A percentile compares a stretch with the other conserved stretches of the same genome.
These are phyloP conservation scores for Hypoxylon sp. DNA, from an alignment of 2,329 filamentous ascomycete species.

Conservation along the genomic window DNA sequence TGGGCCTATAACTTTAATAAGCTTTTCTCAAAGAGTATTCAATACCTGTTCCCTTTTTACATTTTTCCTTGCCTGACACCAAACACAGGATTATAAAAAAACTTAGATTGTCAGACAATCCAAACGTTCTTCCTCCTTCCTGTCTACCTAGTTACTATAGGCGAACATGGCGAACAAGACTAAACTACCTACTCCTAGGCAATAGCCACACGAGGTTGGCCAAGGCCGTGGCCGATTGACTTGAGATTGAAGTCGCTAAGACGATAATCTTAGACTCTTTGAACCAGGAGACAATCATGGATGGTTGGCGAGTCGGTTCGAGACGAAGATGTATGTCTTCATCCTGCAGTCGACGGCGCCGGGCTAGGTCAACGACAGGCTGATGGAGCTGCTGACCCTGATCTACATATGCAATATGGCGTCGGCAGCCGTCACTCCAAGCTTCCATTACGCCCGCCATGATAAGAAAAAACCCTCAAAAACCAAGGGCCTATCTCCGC, in stretches of 20 bases:
- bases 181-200: conserved; percentile 56
- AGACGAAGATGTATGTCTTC: conserved; percentile 90
- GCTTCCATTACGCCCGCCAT: conserved; percentile 95
- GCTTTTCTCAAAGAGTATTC: conserved; percentile 30
- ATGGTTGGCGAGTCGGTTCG: conserved; percentile 96
- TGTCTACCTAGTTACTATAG: conserved; percentile 35
- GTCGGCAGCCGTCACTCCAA: conserved; percentile 88
- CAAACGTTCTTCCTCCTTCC: conserved; percentile 20
- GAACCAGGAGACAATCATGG: conserved; percentile 87
- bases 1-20: conserved; percentile 14
- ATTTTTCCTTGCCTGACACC: conserved; percentile 34
- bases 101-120: conserved; percentile 28
- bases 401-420: conserved; percentile 86
- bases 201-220: conserved; percentile 56
- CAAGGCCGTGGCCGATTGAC: conserved; percentile 56
- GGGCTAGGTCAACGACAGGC: conserved; percentile 95
- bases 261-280: conserved; percentile 86
- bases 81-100: conserved; percentile 21
- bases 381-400: conserved; percentile 99
- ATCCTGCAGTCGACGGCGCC: conserved; percentile 95
- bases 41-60: conserved; percentile 25
- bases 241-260: conserved; percentile 82
- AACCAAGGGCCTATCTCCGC: conserved; percentile 96
- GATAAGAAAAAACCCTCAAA: conserved; percentile 97
- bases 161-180: conserved; percentile 55